Evolutionary conservation across 805 yeast species (phyloP).

Genomic region (Suhomyces vadensis): DNA sequence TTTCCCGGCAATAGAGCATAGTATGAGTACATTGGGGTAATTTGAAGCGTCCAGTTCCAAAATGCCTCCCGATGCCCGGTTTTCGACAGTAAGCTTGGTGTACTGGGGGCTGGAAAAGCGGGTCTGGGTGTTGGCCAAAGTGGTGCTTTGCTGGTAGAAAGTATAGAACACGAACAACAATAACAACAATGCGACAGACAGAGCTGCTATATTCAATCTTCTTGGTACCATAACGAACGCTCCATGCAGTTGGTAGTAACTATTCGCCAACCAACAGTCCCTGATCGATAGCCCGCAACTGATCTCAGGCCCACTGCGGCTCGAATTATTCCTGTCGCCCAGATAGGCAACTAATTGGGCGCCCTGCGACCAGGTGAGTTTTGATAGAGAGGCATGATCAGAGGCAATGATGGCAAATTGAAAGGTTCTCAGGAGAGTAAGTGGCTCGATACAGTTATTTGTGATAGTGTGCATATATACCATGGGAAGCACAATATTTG

Average conservation of each 20-base stretch:
- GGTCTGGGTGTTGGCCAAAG: background rate
- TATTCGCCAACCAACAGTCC: too few species aligned
- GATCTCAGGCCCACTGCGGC: too few species aligned
- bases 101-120: background rate
- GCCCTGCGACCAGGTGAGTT: too few species aligned
- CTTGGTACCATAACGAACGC: background rate
- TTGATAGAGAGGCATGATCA: background rate
- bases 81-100: background rate
- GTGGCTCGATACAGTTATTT: too few species aligned
- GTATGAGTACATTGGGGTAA: background rate
- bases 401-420: background rate
- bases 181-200: background rate
- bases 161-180: background rate
- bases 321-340: too few species aligned
- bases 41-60: background rate
- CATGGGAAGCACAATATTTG: constrained; percentile 13
- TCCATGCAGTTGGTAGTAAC: too few species aligned
- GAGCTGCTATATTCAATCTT: background rate
- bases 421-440: too few species aligned
- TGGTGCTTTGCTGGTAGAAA: background rate
- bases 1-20: constrained; percentile 9
- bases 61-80: background rate
- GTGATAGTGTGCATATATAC: too few species aligned
- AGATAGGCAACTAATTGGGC: too few species aligned
- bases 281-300: too few species aligned